Evolutionary conservation across 257 asterid species (phyloP).

Genomic region (Verbascum thapsus): DNA sequence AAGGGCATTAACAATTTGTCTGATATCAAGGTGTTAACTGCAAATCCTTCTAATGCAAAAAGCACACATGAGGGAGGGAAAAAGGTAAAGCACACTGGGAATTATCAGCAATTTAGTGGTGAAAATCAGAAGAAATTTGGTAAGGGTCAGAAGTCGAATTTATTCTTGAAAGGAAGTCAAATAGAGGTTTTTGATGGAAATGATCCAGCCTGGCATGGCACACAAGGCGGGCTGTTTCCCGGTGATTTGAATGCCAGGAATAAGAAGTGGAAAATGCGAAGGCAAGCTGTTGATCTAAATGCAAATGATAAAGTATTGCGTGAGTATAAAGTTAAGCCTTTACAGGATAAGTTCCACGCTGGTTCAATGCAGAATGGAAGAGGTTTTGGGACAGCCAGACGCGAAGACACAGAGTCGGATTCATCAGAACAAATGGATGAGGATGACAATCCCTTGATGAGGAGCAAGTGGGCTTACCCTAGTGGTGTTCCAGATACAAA

Average conservation of each 20-base stretch:
- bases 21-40: constrained; percentile 71
- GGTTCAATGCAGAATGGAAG: too few relatives aligned
- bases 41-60: constrained; percentile 64
- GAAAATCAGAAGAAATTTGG: constrained; percentile 65
- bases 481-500: constrained; percentile 51
- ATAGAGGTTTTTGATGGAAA: constrained; percentile 53
- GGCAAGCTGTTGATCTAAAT: constrained; percentile 57
- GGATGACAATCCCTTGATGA: constrained; percentile 84
- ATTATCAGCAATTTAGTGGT: too few relatives aligned
- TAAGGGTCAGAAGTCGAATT: constrained; percentile 63
- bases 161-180: too few relatives aligned
- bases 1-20: constrained; percentile 76
- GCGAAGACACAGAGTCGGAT: constrained; percentile 94
- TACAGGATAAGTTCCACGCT: too few relatives aligned
- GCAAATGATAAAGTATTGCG: constrained; percentile 51
- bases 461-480: constrained; percentile 97
- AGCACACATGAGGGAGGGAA: constrained; percentile 52
- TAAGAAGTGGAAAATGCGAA: too few relatives aligned
- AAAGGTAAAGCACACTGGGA: constrained; percentile 52
- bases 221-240: constrained; percentile 53
- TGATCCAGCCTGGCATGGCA: constrained; percentile 57
- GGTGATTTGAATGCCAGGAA: too few relatives aligned
- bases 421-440: constrained; percentile 79
- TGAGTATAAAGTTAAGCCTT: too few relatives aligned
- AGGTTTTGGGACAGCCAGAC: constrained; percentile 44